phyloP scores from a whole-genome alignment of 176 grass and related monocot genomes.

The Carex myosuroides region DNA sequence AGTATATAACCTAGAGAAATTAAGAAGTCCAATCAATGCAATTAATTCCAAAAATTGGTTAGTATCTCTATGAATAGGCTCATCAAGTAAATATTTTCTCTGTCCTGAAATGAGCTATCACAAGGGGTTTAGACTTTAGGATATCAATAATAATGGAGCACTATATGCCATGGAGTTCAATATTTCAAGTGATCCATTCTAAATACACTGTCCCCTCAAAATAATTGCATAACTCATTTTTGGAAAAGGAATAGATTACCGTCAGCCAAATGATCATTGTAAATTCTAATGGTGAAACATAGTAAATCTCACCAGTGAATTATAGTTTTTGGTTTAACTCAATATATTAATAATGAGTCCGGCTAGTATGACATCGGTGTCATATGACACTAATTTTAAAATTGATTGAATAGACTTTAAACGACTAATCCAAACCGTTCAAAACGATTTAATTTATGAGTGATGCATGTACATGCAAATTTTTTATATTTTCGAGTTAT shows the following conservation, averaged over 20 bases:
- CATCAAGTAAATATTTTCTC: background rate
- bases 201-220: too few relatives aligned
- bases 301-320: background rate
- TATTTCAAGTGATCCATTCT: background rate
- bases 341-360: background rate
- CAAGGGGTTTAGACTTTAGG: background rate
- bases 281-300: background rate
- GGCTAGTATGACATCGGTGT: too few relatives aligned
- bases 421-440: too few relatives aligned
- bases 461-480: too few relatives aligned
- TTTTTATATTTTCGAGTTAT: too few relatives aligned
- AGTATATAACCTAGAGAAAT: conserved; percentile 45
- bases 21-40: background rate
- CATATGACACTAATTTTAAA: too few relatives aligned
- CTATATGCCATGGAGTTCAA: background rate
- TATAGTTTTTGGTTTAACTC: background rate
- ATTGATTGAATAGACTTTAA: too few relatives aligned
- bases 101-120: background rate
- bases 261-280: background rate
- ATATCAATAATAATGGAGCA: background rate
- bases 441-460: too few relatives aligned
- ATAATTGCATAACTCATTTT: background rate
- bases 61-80: background rate
- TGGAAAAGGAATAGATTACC: background rate
- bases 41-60: background rate